Evolutionary conservation across 805 yeast genomes (phyloP).

Genomic region (Lachancea fermentati): DNA sequence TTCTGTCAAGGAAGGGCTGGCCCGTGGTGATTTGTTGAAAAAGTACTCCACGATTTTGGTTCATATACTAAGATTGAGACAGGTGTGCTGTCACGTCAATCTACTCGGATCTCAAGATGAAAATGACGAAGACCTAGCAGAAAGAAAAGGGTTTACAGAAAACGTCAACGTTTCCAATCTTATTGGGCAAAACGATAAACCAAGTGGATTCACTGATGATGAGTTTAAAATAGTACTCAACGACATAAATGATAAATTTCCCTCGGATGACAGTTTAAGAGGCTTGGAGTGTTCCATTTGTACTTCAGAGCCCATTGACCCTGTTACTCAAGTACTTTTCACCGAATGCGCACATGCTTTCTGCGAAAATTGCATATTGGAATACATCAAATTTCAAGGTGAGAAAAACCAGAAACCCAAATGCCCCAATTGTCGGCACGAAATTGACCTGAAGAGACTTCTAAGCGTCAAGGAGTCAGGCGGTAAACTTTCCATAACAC

Average conservation of each 20-base stretch:
- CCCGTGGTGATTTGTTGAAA: conserved; percentile 61
- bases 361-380: conserved; percentile 67
- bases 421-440: conserved; percentile 74
- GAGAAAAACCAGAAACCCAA: conserved; percentile 39
- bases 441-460: conserved; percentile 45
- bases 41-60: conserved; percentile 76
- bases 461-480: conserved; percentile 25
- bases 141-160: conserved; percentile 4
- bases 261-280: conserved; percentile 25
- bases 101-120: conserved; percentile 50
- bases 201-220: conserved; percentile 3
- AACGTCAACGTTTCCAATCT: conserved; percentile 1
- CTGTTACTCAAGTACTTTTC: conserved; percentile 47
- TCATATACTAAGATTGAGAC: conserved; percentile 77
- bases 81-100: conserved; percentile 79
- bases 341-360: conserved; percentile 79
- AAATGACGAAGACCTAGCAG: conserved; percentile 41
- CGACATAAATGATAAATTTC: conserved; percentile 24
- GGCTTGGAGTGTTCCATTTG: conserved; percentile 82
- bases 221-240: conserved; percentile 7
- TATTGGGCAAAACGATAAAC: conserved; percentile 1
- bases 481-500: conserved; percentile 12
- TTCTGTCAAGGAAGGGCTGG: conserved; percentile 54
- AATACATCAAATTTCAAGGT: conserved; percentile 66
- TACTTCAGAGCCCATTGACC: conserved; percentile 56